Percentiles rank a stretch among this genome's conserved stretches.
Evolutionary conservation across 306 rosid species (phyloP).

Genomic region (Betula pendula): DNA sequence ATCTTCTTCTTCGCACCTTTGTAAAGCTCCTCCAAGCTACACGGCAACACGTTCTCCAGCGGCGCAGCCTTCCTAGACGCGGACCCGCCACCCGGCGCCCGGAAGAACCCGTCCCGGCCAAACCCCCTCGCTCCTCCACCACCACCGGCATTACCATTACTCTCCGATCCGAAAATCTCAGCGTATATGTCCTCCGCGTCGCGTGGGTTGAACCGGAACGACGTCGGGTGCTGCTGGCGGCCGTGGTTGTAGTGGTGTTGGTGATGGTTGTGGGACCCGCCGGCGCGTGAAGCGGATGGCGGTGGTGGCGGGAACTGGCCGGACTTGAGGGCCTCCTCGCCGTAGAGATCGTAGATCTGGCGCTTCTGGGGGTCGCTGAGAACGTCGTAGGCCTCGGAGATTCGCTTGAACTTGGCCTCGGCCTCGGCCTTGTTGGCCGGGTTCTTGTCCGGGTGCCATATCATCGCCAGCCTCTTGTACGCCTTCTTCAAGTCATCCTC

Average conservation of each 20-base stretch:
- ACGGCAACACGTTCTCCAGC: constrained; percentile 61
- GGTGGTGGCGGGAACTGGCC: constrained; percentile 76
- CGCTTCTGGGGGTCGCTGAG: constrained; percentile 85
- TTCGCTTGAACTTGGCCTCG: constrained; percentile 78
- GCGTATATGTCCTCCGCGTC: constrained; percentile 76
- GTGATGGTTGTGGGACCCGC: constrained; percentile 34
- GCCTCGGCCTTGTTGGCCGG: constrained; percentile 63
- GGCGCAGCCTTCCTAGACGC: constrained; percentile 59
- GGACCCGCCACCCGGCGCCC: constrained; percentile 44
- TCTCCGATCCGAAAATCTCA: constrained; percentile 68
- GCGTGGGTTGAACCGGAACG: constrained; percentile 63
- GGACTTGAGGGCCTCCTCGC: constrained; percentile 79
- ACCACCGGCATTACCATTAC: constrained; percentile 1
- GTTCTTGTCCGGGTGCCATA: constrained; percentile 96
- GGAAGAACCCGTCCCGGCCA: constrained; percentile 52
- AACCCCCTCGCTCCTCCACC: constrained; percentile 31
- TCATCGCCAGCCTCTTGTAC: constrained; percentile 75
- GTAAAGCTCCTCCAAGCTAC: constrained; percentile 87
- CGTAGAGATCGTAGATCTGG: constrained; percentile 94
- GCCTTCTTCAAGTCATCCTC: constrained; percentile 84
- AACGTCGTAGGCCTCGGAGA: constrained; percentile 90
- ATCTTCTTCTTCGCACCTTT: constrained; percentile 80
- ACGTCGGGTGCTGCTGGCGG: constrained; percentile 42
- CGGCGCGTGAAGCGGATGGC: constrained; percentile 25
- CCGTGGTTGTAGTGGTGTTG: constrained; percentile 31